Percentiles rank a stretch among this genome's conserved stretches.
These are phyloP conservation scores for Periconia macrospinosa DNA, from an alignment of 2,329 filamentous ascomycete species.

Conservation along the genomic window DNA sequence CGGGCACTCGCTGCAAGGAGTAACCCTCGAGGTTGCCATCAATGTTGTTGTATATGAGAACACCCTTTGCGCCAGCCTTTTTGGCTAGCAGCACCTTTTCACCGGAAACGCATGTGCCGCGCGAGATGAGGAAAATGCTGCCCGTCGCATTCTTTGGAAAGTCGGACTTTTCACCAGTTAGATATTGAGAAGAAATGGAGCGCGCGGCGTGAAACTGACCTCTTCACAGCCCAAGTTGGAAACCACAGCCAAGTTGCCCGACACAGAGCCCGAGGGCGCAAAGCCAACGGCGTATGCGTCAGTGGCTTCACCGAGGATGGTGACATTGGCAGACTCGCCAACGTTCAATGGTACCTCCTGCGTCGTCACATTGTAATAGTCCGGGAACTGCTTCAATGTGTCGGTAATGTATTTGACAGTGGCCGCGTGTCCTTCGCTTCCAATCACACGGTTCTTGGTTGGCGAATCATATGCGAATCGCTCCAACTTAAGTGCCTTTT, in stretches of 20 bases:
- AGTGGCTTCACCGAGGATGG: slow-evolving; percentile 30
- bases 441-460: slow-evolving; percentile 46
- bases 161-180: slow-evolving; percentile 49
- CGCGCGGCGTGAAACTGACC: slow-evolving; percentile 14
- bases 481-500: slow-evolving; percentile 38
- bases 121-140: slow-evolving; percentile 69
- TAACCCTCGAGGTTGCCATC: slow-evolving; percentile 53
- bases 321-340: slow-evolving; percentile 30
- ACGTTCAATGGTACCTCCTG: slow-evolving; percentile 30
- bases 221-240: slow-evolving; percentile 39
- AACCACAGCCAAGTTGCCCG: slow-evolving; percentile 33
- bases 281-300: slow-evolving; percentile 30
- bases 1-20: slow-evolving; percentile 51
- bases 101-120: slow-evolving; percentile 72
- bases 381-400: slow-evolving; percentile 29
- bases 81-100: slow-evolving; percentile 67
- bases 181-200: neutral
- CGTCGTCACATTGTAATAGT: slow-evolving; percentile 42
- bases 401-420: slow-evolving; percentile 44
- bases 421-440: slow-evolving; percentile 42
- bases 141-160: slow-evolving; percentile 62
- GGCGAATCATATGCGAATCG: slow-evolving; percentile 43
- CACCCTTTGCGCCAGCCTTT: slow-evolving; percentile 62
- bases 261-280: slow-evolving; percentile 34
- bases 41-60: slow-evolving; percentile 72